These are phyloP conservation scores for Gentiana dahurica DNA, from an alignment of 257 asterid species.

Conservation along the genomic window DNA sequence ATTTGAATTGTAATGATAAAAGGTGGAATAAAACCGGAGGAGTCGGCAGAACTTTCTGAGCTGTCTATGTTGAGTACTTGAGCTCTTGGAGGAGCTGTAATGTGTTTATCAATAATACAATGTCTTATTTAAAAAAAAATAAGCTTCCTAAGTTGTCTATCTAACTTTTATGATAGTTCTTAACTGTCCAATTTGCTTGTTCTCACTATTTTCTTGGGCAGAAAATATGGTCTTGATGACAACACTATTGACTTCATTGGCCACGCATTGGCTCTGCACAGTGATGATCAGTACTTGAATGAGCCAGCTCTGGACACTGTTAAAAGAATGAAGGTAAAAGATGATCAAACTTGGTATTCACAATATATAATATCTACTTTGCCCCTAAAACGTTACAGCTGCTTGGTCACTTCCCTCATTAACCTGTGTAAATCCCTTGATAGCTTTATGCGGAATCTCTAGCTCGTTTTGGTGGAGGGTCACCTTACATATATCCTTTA, in stretches of 20 bases:
- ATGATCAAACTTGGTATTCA: background rate
- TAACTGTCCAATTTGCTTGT: background rate
- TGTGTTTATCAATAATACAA: no score
- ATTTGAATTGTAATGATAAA: no score
- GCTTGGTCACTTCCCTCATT: background rate
- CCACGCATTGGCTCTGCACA: conserved; percentile 83
- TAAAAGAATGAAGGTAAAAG: conserved; percentile 72
- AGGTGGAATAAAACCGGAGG: no score
- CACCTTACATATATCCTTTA: conserved; percentile 91
- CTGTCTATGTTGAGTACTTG: no score
- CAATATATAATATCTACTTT: background rate
- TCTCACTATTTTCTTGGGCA: conserved; percentile 15
- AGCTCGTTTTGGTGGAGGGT: conserved; percentile 95
- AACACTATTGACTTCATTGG: conserved; percentile 91
- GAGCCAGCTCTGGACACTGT: conserved; percentile 89
- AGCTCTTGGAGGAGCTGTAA: no score
- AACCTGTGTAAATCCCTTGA: conserved; percentile 14
- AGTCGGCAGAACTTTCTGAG: no score
- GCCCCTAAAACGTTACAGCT: background rate
- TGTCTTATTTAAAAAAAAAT: no score
- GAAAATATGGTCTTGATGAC: conserved; percentile 92
- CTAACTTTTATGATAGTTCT: no score
- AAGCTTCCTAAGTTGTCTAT: no score
- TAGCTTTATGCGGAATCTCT: conserved; percentile 89
- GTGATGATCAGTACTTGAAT: conserved; percentile 75